Base-by-base conservation (phyloP, 139 green algal genomes). In the Tetraselmis striata region DNA sequence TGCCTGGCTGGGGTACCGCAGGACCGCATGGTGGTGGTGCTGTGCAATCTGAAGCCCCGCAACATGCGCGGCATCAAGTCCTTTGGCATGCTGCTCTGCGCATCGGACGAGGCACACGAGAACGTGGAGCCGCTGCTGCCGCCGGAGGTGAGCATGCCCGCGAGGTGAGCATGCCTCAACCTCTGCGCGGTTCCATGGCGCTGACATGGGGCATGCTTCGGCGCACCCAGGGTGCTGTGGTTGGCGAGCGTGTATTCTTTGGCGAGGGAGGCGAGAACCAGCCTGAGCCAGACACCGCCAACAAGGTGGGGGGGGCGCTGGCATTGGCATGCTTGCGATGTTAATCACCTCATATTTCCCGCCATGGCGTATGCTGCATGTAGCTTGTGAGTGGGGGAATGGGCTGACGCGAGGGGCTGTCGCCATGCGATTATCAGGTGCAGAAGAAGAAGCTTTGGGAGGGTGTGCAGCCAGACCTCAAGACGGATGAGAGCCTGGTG, bases 371-470 rank as follows among this genome's bases (percentile, higher is more conserved):
- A n/a, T n/a, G n/a, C n/a, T n/a, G n/a, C n/a, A n/a, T n/a, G n/a
- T n/a, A n/a, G n/a, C n/a, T n/a, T n/a, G n/a, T n/a, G n/a, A n/a
- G n/a, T n/a, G n/a, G n/a, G n/a, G n/a, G n/a, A n/a, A n/a, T n/a
- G n/a, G n/a, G n/a, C n/a, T n/a, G n/a, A n/a, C n/a, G n/a, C n/a
- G n/a, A n/a, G n/a, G n/a, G n/a, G n/a, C n/a, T n/a, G n/a, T n/a
- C n/a, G n/a, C n/a, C n/a, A n/a, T n/a, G n/a, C n/a, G n/a, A n/a
- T n/a, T 29, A 91, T 79, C 84, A 84, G 2, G 86, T 95, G 1
- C 88, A 97, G 87, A 96, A 96, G 89, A 96, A 97, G 87, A 97
- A 96, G 85, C 82, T 92, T 25, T 97, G 93, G 93, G 91, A 96
- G 78, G 83, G 82, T 25, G 88, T 93, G 77, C 87, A 92, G 84